Base-by-base conservation (phyloP, 352 stramenopile species). In the Globisporangium carolinianum region DNA sequence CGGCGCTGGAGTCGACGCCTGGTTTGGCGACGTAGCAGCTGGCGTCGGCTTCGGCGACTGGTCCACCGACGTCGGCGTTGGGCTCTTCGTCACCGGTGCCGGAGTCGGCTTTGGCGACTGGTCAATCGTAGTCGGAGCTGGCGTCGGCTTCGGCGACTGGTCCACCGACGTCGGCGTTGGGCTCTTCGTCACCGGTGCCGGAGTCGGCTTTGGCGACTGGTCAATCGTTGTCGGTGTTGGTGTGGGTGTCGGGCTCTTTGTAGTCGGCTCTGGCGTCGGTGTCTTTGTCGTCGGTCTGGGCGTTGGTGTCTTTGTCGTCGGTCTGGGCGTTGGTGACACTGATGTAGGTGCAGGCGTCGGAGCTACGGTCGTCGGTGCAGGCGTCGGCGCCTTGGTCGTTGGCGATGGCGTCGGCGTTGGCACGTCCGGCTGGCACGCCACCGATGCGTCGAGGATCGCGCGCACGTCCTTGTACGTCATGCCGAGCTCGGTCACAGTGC, bases 391-490 rank as follows among this genome's bases (percentile, higher is more conserved):
- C 24, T 36, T 12, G 7, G 32, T 17, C 5, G 5, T 58, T 4
- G 53, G 53, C 0, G 42, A 2, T n/a, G 53, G 53, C 1, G 53
- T 42, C 5, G 39, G n/a, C 11, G 39, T 32, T 32, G 14, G 37
- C 12, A 41, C 36, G 12, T 47, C 47, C 38, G 38, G 38, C n/a
- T 43, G 24, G 47, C 55, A 60, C 7, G 46, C 47, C 5, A 54
- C 6, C n/a, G 55, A 60, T 9, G 79, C 45, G 37, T 55, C 53
- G 10, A 64, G 51, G 11, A 63, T 32, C 45, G 51, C 17, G n/a
- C 50, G 57, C 6, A 63, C 50, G 15, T 63, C 57, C 50, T 63
- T 56, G 47, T 64, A 64, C 43, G 17, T 55, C 42, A 64, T 61
- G 6, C 58, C 58, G 15, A n/a, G 32, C 3, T 12, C 35, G 35